Base-by-base conservation (phyloP, 2,329 filamentous ascomycete genomes). In the Scedosporium aurantiacum region DNA sequence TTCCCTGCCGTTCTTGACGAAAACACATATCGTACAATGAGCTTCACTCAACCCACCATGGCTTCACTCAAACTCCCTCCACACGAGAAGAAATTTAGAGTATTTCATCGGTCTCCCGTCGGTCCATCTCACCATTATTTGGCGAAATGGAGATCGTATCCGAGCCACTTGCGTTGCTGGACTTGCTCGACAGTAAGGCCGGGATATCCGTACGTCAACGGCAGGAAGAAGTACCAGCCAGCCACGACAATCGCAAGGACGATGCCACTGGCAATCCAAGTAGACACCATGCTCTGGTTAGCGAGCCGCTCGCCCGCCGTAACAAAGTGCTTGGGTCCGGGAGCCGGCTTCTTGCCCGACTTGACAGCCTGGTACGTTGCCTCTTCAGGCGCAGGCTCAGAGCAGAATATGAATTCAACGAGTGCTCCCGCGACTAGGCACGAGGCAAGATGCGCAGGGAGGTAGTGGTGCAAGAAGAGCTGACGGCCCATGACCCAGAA, bases 401-500 rank as follows among this genome's bases (percentile, higher is more conserved):
- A 83, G 72, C 90, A 96, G 79, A 97, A 97, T 71, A 99, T 86
- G 73, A 99, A 99, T 73, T 99, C 94, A 21, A 99, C 78, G 21
- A 99, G 80, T 23, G 92, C 90, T 57, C 94, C 94, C 0, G 94
- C 89, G 23, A 99, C 92, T 43, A 99, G 82, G 28, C 86, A 86
- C 5, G 91, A 96, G 1, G 94, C 93, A 10, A 99, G 81, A 71
- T 99, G 94, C 1, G 94, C 91, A 0, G 94, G 94, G 3, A 99
- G 84, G 72, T 99, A 99, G 76, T 99, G 94, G 74, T 99, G 94
- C 67, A 99, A 76, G 85, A 99, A 99, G 66, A 97, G 86, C 74
- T 99, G 93, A 68, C 93, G 91, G 62, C 93, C 93, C 93, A 99
- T 99, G 65, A 97, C 85, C 78, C 86, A 99, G 80, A 99, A 99